Evolutionary conservation across 164 flowering plant species (phyloP).

Genomic region (Amborella trichopoda): DNA sequence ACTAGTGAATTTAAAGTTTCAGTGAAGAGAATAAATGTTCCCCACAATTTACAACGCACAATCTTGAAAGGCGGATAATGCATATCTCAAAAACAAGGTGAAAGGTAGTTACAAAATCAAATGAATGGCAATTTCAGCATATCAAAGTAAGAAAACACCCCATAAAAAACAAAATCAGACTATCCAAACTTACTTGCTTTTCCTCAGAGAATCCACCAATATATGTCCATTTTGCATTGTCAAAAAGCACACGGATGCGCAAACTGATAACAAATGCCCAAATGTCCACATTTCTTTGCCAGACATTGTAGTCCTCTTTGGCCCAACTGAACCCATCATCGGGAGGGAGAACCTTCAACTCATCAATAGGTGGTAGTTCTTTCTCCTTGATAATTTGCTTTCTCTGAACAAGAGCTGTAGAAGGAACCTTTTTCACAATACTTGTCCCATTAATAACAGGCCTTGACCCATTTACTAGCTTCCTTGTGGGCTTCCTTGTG

Average conservation of each 20-base stretch:
- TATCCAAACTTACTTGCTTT: slow-evolving; percentile 44
- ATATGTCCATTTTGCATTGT: slow-evolving; percentile 89
- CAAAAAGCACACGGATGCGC: slow-evolving; percentile 61
- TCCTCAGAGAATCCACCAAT: slow-evolving; percentile 77
- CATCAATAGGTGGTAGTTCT: slow-evolving; percentile 48
- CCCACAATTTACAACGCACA: too few species aligned
- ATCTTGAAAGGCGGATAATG: too few species aligned
- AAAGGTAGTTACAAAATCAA: too few species aligned
- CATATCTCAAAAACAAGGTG: too few species aligned
- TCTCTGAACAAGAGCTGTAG: slow-evolving; percentile 20
- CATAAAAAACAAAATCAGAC: background rate
- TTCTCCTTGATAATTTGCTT: slow-evolving; percentile 10
- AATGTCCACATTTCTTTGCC: slow-evolving; percentile 68
- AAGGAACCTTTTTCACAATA: slow-evolving; percentile 22
- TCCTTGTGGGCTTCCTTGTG: slow-evolving; percentile 9
- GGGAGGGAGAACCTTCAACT: slow-evolving; percentile 53
- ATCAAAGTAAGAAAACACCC: too few species aligned
- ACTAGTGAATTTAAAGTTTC: too few species aligned
- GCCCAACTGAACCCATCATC: slow-evolving; percentile 95
- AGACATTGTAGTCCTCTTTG: slow-evolving; percentile 59
- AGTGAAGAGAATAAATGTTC: too few species aligned
- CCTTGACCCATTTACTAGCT: slow-evolving; percentile 23
- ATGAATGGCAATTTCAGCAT: too few species aligned
- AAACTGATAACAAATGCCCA: slow-evolving; percentile 79
- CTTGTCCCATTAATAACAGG: slow-evolving; percentile 22